Conservation (phyloP, 2,329 filamentous ascomycete genomes). For the Paecilomyces fulvus region DNA sequence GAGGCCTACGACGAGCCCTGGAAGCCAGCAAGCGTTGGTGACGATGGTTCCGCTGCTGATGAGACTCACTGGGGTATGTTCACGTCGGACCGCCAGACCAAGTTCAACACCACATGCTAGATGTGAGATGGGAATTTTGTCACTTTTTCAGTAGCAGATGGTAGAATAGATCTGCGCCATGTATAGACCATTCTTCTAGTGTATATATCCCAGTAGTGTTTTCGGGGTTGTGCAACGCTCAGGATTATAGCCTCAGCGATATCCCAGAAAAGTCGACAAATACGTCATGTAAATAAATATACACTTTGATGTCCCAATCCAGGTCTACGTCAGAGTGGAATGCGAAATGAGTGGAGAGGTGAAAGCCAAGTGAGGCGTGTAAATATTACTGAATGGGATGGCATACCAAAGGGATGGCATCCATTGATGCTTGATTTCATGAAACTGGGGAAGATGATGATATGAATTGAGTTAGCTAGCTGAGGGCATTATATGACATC, state of each 20-base stretch:
- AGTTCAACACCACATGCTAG: slow-evolving; percentile 47
- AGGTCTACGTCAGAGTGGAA: no score
- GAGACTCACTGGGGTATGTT: slow-evolving; percentile 65
- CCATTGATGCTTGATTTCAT: no score
- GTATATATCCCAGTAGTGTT: not conserved
- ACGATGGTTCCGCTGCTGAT: slow-evolving; percentile 52
- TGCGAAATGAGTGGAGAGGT: not conserved
- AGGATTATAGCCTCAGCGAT: no score
- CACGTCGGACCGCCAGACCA: slow-evolving; percentile 49
- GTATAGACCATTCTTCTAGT: not conserved
- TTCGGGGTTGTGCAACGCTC: no score
- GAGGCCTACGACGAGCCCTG: slow-evolving; percentile 66
- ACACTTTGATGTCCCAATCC: no score
- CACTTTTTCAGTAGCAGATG: not conserved
- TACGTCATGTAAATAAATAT: no score
- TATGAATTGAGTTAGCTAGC: no score
- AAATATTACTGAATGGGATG: no score
- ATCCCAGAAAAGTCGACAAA: no score
- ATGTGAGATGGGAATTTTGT: slow-evolving; percentile 6
- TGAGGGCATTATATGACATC: no score
- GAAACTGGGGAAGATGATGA: no score
- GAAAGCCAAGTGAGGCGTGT: not conserved
- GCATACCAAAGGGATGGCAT: no score
- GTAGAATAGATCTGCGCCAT: not conserved
- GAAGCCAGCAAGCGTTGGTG: slow-evolving; percentile 57